Conservation (phyloP, 306 rosid species). For the Glycine soja region DNA sequence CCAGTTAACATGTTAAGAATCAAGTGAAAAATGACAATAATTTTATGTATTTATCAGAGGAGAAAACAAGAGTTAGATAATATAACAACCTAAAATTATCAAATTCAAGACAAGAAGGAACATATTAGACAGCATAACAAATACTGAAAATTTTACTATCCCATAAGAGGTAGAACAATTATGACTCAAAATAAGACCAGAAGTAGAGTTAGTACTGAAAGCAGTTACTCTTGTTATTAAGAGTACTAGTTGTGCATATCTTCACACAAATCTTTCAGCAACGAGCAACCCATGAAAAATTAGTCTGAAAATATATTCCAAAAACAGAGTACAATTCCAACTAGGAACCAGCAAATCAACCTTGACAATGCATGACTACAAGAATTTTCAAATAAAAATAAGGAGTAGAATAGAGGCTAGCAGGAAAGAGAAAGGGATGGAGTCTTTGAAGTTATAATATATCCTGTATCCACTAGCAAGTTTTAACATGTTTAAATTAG, state of each 20-base stretch:
- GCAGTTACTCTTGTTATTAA: slow-evolving; percentile 7
- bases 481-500: slow-evolving; percentile 2
- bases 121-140: not conserved
- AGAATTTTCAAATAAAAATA: slow-evolving; percentile 13
- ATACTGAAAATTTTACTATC: not conserved
- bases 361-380: slow-evolving; percentile 17
- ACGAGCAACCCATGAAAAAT: too few relatives aligned
- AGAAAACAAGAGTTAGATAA: not conserved
- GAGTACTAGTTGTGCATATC: not conserved
- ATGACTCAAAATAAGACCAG: too few relatives aligned
- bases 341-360: slow-evolving; percentile 13
- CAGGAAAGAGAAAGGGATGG: not conserved
- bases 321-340: not conserved
- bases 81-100: not conserved
- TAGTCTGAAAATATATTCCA: too few relatives aligned
- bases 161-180: not conserved
- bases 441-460: slow-evolving; percentile 10
- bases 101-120: slow-evolving; percentile 11
- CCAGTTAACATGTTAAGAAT: slow-evolving; percentile 34
- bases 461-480: slow-evolving; percentile 9
- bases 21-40: not conserved
- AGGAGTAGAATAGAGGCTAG: not conserved
- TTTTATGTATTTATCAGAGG: not conserved
- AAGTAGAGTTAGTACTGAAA: not conserved
- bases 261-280: too few relatives aligned